phyloP scores from a whole-genome alignment of 2,329 filamentous ascomycete genomes.

The Chalaropsis thielavioides region DNA sequence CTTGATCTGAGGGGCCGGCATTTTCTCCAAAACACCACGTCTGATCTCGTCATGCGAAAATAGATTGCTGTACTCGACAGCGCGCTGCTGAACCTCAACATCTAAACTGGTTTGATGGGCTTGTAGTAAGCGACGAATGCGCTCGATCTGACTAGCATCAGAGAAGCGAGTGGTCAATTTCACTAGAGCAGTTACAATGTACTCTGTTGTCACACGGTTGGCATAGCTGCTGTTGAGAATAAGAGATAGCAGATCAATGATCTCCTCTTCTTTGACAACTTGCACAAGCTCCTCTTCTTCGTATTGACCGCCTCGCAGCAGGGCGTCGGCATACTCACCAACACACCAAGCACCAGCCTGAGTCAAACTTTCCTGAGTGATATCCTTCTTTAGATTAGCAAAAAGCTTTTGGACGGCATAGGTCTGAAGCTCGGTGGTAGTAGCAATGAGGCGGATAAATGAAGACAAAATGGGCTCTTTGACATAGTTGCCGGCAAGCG shows the following conservation, averaged over 20 bases:
- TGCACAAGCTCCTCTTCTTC: constrained; percentile 70
- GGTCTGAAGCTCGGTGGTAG: constrained; percentile 83
- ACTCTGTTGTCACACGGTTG: constrained; percentile 81
- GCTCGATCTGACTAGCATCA: constrained; percentile 73
- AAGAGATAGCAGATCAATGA: constrained; percentile 81
- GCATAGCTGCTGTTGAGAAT: constrained; percentile 93
- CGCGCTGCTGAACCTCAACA: constrained; percentile 89
- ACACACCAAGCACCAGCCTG: constrained; percentile 94
- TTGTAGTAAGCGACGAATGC: constrained; percentile 64
- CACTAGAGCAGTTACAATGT: constrained; percentile 88
- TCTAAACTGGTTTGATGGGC: constrained; percentile 74
- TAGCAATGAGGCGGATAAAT: constrained; percentile 89
- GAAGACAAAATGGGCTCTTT: constrained; percentile 97
- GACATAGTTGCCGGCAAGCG: constrained; percentile 87
- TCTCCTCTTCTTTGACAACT: constrained; percentile 70
- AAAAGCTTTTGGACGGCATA: constrained; percentile 96
- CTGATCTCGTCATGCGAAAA: constrained; percentile 81
- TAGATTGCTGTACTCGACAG: constrained; percentile 91
- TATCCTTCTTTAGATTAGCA: constrained; percentile 79
- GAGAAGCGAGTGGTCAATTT: constrained; percentile 83
- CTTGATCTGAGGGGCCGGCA: constrained; percentile 93
- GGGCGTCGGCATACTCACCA: constrained; percentile 83
- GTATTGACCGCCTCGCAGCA: constrained; percentile 80
- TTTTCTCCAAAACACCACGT: constrained; percentile 83
- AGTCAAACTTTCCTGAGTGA: constrained; percentile 90